These are phyloP conservation scores for Meripilus lineatus DNA, from an alignment of 1,284 basidiomycete genomes.

Conservation along the genomic window DNA sequence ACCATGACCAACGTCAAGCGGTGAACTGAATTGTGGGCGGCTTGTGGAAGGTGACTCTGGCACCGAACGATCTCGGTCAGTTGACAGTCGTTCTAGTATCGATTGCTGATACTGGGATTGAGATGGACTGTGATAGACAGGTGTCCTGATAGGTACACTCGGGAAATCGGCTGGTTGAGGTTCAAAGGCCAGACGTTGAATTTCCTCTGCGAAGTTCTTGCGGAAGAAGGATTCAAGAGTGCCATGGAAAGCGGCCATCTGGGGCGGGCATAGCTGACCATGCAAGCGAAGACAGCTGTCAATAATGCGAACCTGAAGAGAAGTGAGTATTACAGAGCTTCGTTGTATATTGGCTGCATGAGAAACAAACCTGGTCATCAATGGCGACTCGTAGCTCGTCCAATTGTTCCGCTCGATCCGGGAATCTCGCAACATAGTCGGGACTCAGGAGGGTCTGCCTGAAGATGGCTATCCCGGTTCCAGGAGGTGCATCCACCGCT, in stretches of 20 bases:
- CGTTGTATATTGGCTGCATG: not conserved
- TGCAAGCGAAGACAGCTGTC: conserved; percentile 84
- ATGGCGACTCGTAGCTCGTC: conserved; percentile 71
- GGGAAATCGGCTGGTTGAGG: conserved; percentile 22
- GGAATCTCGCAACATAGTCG: conserved; percentile 64
- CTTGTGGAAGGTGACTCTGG: conserved; percentile 4
- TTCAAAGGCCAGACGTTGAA: conserved; percentile 59
- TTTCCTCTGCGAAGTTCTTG: conserved; percentile 89
- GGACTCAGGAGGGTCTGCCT: conserved; percentile 74
- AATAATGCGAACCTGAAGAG: conserved; percentile 66
- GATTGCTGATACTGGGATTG: conserved; percentile 2
- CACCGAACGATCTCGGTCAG: conserved; percentile 5
- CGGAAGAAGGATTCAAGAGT: conserved; percentile 86
- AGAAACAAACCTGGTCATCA: conserved; percentile 68
- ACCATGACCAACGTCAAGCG: conserved; percentile 27
- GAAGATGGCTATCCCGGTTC: conserved; percentile 76
- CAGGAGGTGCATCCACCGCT: conserved; percentile 79
- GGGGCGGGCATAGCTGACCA: conserved; percentile 74
- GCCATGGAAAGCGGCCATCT: conserved; percentile 89
- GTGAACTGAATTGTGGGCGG: conserved; percentile 25
- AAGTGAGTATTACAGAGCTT: not conserved
- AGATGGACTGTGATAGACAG: conserved; percentile 4
- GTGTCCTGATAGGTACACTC: conserved; percentile 3
- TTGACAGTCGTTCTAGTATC: conserved; percentile 6
- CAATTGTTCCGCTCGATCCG: conserved; percentile 67